These are phyloP conservation scores for Corynespora cassiicola DNA, from an alignment of 2,329 filamentous ascomycete species.

Conservation along the genomic window DNA sequence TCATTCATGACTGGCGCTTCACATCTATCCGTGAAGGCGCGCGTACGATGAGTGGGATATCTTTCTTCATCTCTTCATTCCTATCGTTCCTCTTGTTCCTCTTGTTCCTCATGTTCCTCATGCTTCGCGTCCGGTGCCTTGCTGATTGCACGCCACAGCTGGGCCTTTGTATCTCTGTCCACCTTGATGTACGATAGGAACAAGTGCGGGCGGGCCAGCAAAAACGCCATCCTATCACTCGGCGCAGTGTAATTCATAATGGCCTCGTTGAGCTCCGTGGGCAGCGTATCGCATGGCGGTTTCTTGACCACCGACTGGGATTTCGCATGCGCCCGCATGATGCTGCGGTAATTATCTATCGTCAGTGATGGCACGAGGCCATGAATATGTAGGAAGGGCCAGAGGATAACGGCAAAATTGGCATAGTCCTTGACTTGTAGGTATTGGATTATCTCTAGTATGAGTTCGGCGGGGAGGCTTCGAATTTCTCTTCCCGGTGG, in stretches of 20 bases:
- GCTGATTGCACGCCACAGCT: no score
- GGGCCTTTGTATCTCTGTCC: no score
- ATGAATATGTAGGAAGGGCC: conserved; percentile 49
- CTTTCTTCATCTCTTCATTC: no score
- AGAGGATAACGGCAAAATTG: conserved; percentile 55
- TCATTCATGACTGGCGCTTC: no score
- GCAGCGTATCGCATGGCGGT: conserved; percentile 28
- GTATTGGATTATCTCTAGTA: conserved; percentile 52
- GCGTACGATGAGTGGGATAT: no score
- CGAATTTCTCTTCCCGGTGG: conserved; percentile 37
- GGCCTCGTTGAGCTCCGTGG: conserved; percentile 49
- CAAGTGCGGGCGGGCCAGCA: conserved; percentile 32
- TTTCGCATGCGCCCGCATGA: conserved; percentile 25
- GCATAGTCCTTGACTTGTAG: conserved; percentile 50
- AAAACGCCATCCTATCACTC: conserved; percentile 46
- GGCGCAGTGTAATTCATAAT: conserved; percentile 47
- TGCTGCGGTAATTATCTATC: conserved; percentile 27
- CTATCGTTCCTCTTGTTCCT: no score
- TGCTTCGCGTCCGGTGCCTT: no score
- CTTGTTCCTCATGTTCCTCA: no score
- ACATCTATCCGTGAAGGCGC: no score
- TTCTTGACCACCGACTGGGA: conserved; percentile 8
- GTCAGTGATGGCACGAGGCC: conserved; percentile 39
- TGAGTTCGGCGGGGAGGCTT: conserved; percentile 53
- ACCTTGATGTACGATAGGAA: no score